Base-by-base conservation (phyloP, 208 protist genomes). In the Trypanosoma lewisi region DNA sequence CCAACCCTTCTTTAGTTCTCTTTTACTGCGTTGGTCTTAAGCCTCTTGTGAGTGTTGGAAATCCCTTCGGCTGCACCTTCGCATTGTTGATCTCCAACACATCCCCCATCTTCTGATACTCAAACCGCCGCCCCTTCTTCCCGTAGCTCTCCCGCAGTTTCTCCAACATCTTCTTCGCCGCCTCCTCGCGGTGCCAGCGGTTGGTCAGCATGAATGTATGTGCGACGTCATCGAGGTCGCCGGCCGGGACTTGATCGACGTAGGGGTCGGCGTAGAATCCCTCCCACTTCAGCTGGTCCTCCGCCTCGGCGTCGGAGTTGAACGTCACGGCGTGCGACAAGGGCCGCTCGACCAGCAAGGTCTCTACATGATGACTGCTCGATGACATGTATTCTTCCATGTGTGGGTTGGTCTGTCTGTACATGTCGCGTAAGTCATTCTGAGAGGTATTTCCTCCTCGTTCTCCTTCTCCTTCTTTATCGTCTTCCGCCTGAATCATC, bases 61-160 rank as follows among this genome's bases (percentile, higher is more conserved):
- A 96, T 19, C 90, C 90, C 61, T 90, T 93, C 12, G 87, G 85
- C 75, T 96, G 87, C 64, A 93, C 87, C 65, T 83, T 83, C 8
- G 83, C 85, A 49, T 96, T 93, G 70, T 96, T 96, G 75, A 96
- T 96, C 70, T 87, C 83, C 58, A 94, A 55, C 39, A 96, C 84
- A 67, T 96, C 90, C 21, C 90, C 90, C 87, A 96, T 94, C 73
- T 96, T 96, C 42, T 89, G 80, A 60, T 93, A 93, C 9, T 91
- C 85, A 61, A 96, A 96, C 25, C 80, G 70, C 31, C 87, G 78
- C 23, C 86, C 75, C 66, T 84, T 87, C 67, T 85, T 87, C 6
- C 88, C 85, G 64, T 96, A 95, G 9, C 75, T 90, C 17, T 65
- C 66, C 57, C 89, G 75, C 48, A 96, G 59, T 69, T 95, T 73